A percentile compares a stretch with the other conserved stretches of the same genome.
phyloP scores from a whole-genome alignment of 768 basidiomycete species.

The Psilocybe tampanensis region DNA sequence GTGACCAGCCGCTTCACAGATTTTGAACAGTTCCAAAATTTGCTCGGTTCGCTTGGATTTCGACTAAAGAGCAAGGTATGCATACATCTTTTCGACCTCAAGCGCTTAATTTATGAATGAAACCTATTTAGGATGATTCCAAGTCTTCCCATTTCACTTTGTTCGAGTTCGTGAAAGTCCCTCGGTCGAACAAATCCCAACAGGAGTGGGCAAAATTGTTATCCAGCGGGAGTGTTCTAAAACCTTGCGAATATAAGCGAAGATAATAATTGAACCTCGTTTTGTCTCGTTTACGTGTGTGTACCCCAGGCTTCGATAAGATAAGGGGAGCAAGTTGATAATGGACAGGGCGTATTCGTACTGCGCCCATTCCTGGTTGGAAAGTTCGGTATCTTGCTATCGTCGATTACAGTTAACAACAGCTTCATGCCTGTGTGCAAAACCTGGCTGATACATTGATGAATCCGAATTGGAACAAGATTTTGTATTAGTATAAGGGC shows the following conservation, averaged over 20 bases:
- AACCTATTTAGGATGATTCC: slow-evolving; percentile 59
- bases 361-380: not conserved
- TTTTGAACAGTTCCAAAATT: slow-evolving; percentile 62
- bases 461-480: not conserved
- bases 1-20: slow-evolving; percentile 83
- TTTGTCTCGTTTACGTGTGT: not conserved
- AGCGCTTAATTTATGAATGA: not conserved
- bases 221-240: slow-evolving; percentile 59
- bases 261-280: slow-evolving; percentile 44
- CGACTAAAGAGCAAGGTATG: slow-evolving; percentile 65
- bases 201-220: slow-evolving; percentile 63
- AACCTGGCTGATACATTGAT: slow-evolving; percentile 5
- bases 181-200: slow-evolving; percentile 46
- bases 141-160: slow-evolving; percentile 82
- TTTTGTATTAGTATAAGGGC: not conserved
- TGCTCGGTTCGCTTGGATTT: slow-evolving; percentile 76
- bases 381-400: not conserved
- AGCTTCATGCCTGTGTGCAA: too few species aligned
- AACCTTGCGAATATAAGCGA: slow-evolving; percentile 93
- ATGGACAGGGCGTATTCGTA: too few species aligned
- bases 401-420: not conserved
- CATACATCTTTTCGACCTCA: slow-evolving; percentile 5
- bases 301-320: not conserved
- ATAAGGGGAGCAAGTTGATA: not conserved
- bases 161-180: slow-evolving; percentile 75